A percentile compares a stretch with the other conserved stretches of the same genome.
These are phyloP conservation scores for Aureobasidium uvarum DNA, from an alignment of 2,329 filamentous ascomycete species.

Conservation along the genomic window DNA sequence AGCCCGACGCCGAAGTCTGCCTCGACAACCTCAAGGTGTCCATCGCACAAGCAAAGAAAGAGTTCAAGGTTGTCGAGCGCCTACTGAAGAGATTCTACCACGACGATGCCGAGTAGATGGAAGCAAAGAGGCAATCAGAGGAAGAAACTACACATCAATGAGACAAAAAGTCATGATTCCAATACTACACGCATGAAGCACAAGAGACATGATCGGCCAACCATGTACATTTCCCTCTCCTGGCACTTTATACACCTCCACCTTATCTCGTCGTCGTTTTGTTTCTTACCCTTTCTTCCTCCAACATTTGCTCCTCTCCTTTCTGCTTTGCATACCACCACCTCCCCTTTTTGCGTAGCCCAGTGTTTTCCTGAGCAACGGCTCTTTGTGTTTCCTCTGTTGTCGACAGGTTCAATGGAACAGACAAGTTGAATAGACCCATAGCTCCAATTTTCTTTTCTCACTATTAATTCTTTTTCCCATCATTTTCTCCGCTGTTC, in stretches of 20 bases:
- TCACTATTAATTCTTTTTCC: not conserved
- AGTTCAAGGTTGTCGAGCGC: slow-evolving; percentile 71
- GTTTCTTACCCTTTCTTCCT: too few species aligned
- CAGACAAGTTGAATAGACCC: not conserved
- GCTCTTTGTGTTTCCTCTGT: not conserved
- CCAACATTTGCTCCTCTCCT: not conserved
- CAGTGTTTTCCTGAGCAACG: not conserved
- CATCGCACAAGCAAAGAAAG: slow-evolving; percentile 68
- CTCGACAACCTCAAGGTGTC: slow-evolving; percentile 68
- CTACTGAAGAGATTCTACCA: slow-evolving; percentile 70
- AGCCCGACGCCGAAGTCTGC: slow-evolving; percentile 65
- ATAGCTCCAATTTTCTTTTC: not conserved
- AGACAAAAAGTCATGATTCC: slow-evolving; percentile 21
- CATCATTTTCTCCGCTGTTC: not conserved
- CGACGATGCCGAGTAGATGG: slow-evolving; percentile 49
- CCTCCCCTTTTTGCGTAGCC: not conserved
- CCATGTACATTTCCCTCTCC: not conserved
- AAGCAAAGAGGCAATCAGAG: not conserved
- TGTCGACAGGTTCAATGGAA: not conserved
- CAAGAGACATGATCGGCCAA: not conserved
- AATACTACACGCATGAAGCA: not conserved
- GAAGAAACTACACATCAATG: slow-evolving; percentile 7
- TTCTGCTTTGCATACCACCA: not conserved
- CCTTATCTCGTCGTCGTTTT: not conserved
- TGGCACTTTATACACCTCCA: not conserved